Conservation (phyloP, 2,329 filamentous ascomycete genomes). For the Diaporthe nobilis region DNA sequence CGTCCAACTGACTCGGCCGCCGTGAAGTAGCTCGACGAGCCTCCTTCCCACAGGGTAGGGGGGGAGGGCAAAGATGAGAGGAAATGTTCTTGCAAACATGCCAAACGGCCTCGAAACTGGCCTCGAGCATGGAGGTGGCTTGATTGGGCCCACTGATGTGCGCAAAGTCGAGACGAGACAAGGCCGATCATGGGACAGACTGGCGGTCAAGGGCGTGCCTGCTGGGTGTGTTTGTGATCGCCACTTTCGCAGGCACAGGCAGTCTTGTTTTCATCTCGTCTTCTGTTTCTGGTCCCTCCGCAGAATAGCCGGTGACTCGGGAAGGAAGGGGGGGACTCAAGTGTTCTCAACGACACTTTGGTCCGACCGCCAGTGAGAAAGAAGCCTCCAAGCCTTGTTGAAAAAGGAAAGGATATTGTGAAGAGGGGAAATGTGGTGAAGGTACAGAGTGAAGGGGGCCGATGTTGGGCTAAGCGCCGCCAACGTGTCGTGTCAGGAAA, state of each 20-base stretch:
- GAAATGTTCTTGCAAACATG: conserved; percentile 25
- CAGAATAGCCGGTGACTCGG: conserved; percentile 7
- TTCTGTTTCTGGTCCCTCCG: conserved; percentile 18
- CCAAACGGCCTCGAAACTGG: conserved; percentile 38
- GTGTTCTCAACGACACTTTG: background rate
- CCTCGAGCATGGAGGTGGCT: conserved; percentile 18
- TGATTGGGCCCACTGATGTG: conserved; percentile 35
- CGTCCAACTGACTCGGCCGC: conserved; percentile 26
- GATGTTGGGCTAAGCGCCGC: background rate
- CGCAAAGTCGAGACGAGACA: conserved; percentile 40
- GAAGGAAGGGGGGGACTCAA: background rate
- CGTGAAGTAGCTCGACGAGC: conserved; percentile 2
- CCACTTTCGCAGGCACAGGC: conserved; percentile 17
- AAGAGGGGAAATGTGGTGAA: background rate
- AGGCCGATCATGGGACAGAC: conserved; percentile 30
- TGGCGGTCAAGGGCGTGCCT: conserved; percentile 19
- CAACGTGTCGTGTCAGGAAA: background rate
- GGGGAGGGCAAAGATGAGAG: background rate
- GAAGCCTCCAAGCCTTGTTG: background rate
- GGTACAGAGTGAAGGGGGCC: background rate
- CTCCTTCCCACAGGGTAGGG: background rate
- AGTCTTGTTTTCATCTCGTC: conserved; percentile 29
- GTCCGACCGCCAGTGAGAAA: background rate
- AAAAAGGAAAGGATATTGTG: background rate
- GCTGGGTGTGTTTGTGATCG: conserved; percentile 36